Conservation (phyloP, 2,329 filamentous ascomycete species). For the Botrytis squamosa region DNA sequence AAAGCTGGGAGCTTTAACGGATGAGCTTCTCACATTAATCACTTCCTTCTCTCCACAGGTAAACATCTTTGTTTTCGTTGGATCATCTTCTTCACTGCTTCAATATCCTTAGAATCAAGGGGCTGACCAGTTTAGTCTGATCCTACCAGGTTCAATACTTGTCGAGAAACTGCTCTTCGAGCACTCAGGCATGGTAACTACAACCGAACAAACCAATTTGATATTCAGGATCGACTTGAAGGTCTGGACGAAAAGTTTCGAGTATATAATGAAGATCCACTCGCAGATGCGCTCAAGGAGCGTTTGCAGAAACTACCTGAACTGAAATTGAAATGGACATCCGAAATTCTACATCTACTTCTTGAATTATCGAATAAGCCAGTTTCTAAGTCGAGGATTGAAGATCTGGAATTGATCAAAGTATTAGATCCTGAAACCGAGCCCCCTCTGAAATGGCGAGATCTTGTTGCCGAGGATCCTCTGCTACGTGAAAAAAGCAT, state of each 20-base stretch:
- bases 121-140: constrained; percentile 33
- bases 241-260: constrained; percentile 85
- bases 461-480: constrained; percentile 74
- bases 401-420: constrained; percentile 57
- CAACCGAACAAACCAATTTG: constrained; percentile 72
- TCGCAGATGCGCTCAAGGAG: constrained; percentile 66
- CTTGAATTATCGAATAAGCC: constrained; percentile 81
- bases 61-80: constrained; percentile 30
- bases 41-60: constrained; percentile 56
- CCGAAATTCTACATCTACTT: constrained; percentile 76
- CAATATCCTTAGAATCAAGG: neutral
- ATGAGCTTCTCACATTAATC: constrained; percentile 68
- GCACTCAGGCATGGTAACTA: constrained; percentile 55
- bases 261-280: constrained; percentile 72
- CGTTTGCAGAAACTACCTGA: constrained; percentile 60
- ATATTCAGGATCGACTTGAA: constrained; percentile 61
- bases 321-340: constrained; percentile 62
- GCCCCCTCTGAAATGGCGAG: constrained; percentile 68
- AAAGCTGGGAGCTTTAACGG: constrained; percentile 61
- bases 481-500: constrained; percentile 65
- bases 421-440: constrained; percentile 46
- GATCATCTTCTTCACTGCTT: constrained; percentile 6
- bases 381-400: constrained; percentile 64
- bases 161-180: constrained; percentile 51
- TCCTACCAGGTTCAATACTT: constrained; percentile 43